phyloP scores from a whole-genome alignment of 202 grass and related monocot species.

The Bolboschoenoplectus hybrid region DNA sequence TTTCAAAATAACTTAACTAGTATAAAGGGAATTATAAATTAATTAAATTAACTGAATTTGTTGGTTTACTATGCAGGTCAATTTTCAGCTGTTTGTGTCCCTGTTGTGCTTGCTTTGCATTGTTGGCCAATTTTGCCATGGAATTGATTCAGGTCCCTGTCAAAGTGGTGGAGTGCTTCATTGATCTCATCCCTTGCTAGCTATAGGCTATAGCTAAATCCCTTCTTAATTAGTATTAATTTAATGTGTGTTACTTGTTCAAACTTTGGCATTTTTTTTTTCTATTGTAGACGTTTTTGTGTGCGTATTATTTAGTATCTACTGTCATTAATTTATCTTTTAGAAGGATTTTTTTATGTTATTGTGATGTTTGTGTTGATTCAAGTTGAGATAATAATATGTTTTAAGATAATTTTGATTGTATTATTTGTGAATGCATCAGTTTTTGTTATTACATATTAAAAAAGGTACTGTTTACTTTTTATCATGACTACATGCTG shows the following conservation, averaged over 20 bases:
- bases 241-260: neutral
- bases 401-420: neutral
- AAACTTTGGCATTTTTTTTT: neutral
- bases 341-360: neutral
- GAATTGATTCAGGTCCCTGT: constrained; percentile 46
- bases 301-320: neutral
- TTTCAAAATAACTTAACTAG: neutral
- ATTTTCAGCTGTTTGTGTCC: constrained; percentile 57
- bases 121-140: constrained; percentile 49
- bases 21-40: neutral
- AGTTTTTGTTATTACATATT: too few species aligned
- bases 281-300: neutral
- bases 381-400: neutral
- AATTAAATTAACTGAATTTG: neutral
- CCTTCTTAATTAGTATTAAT: neutral
- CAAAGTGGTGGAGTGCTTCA: constrained; percentile 55
- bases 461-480: too few species aligned
- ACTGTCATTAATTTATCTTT: neutral
- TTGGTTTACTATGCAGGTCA: constrained; percentile 22
- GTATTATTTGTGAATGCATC: neutral
- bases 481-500: too few species aligned
- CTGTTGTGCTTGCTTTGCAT: constrained; percentile 58
- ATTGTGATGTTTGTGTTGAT: constrained; percentile 1
- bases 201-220: neutral
- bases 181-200: constrained; percentile 64